These are phyloP conservation scores for Multifurca ochricompacta DNA, from an alignment of 768 basidiomycete genomes.

Conservation along the genomic window DNA sequence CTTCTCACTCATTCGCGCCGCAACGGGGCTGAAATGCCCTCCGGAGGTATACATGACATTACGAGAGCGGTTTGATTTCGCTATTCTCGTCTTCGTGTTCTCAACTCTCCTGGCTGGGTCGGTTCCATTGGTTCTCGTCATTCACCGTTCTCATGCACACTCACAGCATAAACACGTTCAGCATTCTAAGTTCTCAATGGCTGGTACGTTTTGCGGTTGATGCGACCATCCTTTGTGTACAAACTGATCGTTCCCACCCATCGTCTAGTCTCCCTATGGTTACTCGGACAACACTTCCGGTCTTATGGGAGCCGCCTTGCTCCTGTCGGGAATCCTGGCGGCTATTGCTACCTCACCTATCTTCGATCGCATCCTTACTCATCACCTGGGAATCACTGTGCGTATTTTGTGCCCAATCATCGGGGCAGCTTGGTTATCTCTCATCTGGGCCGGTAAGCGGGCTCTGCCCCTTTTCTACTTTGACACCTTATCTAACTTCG, in stretches of 20 bases:
- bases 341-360: slow-evolving; percentile 64
- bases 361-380: slow-evolving; percentile 77
- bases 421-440: slow-evolving; percentile 55
- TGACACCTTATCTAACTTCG: background rate
- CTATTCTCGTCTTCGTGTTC: slow-evolving; percentile 50
- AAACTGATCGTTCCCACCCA: background rate
- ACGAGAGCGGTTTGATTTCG: slow-evolving; percentile 66
- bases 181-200: slow-evolving; percentile 58
- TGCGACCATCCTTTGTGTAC: background rate
- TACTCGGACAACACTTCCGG: slow-evolving; percentile 63
- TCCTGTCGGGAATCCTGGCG: slow-evolving; percentile 63
- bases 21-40: slow-evolving; percentile 36
- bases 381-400: slow-evolving; percentile 51
- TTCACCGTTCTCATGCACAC: background rate
- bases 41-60: slow-evolving; percentile 49
- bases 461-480: background rate
- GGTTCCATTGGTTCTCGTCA: slow-evolving; percentile 25
- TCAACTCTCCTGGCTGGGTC: slow-evolving; percentile 58
- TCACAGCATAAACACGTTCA: slow-evolving; percentile 51
- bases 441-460: slow-evolving; percentile 72
- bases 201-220: slow-evolving; percentile 39
- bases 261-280: slow-evolving; percentile 61
- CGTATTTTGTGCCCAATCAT: slow-evolving; percentile 58
- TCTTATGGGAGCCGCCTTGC: slow-evolving; percentile 58
- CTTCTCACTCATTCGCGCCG: slow-evolving; percentile 43